A percentile compares a stretch with the other conserved stretches of the same genome.
Conservation (phyloP, 306 rosid species). For the Leucaena leucocephala region DNA sequence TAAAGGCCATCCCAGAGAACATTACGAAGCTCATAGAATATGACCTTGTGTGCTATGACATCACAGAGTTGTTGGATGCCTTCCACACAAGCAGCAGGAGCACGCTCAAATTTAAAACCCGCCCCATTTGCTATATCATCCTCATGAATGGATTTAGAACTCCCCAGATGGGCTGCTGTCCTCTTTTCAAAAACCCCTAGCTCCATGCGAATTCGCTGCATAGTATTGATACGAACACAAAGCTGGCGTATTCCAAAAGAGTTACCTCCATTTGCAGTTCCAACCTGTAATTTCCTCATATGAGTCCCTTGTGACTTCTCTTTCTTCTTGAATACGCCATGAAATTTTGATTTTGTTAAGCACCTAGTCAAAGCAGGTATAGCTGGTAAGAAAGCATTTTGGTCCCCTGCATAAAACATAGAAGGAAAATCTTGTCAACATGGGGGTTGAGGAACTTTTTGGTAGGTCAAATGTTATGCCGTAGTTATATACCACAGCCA, state of each 20-base stretch:
- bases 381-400: conserved; percentile 62
- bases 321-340: conserved; percentile 73
- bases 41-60: conserved; percentile 68
- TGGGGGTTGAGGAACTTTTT: conserved; percentile 12
- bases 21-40: conserved; percentile 69
- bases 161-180: conserved; percentile 61
- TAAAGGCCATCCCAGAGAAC: conserved; percentile 85
- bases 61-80: conserved; percentile 79
- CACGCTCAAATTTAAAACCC: conserved; percentile 68
- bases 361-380: conserved; percentile 94
- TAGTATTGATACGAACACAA: conserved; percentile 79
- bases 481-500: conserved; percentile 71
- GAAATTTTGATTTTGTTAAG: conserved; percentile 66
- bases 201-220: conserved; percentile 82
- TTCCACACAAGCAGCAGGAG: conserved; percentile 68
- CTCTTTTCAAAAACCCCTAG: conserved; percentile 74
- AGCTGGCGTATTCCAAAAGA: conserved; percentile 68
- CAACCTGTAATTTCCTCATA: conserved; percentile 66
- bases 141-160: conserved; percentile 44
- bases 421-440: conserved; percentile 35
- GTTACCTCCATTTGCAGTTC: conserved; percentile 52
- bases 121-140: conserved; percentile 44
- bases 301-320: conserved; percentile 62
- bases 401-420: conserved; percentile 64
- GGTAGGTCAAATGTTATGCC: conserved; percentile 35